Conservation (phyloP, 495 filamentous ascomycete genomes). For the Penicillium taxi region DNA sequence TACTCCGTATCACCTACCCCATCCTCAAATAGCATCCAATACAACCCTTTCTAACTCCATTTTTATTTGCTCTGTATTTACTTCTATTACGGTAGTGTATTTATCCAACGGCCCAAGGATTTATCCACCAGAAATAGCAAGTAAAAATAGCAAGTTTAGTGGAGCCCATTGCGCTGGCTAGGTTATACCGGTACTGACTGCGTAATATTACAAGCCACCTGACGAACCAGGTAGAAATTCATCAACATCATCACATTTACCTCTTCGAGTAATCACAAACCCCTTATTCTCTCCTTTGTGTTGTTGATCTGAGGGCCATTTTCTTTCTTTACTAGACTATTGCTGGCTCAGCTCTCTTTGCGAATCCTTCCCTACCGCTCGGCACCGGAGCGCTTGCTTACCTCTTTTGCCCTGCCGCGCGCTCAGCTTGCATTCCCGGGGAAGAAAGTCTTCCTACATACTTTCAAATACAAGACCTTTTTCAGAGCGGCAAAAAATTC, state of each 20-base stretch:
- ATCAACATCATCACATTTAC: constrained; percentile 13
- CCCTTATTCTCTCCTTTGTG: constrained; percentile 9
- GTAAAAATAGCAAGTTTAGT: constrained; percentile 22
- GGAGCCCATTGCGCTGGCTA: constrained; percentile 8
- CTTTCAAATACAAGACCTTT: too few relatives aligned
- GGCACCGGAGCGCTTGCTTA: constrained; percentile 16
- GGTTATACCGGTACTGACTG: constrained; percentile 11
- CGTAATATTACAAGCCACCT: constrained; percentile 25
- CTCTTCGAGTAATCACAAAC: neutral
- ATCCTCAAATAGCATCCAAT: too few relatives aligned
- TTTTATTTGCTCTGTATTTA: too few relatives aligned
- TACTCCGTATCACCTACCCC: too few relatives aligned
- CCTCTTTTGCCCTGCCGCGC: constrained; percentile 9
- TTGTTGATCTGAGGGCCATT: neutral
- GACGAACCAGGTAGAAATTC: constrained; percentile 17
- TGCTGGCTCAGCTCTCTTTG: constrained; percentile 13
- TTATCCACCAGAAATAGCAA: constrained; percentile 4
- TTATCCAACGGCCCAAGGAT: too few relatives aligned
- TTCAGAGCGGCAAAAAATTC: too few relatives aligned
- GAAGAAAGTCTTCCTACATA: too few relatives aligned
- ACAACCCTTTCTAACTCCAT: too few relatives aligned
- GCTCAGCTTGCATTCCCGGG: constrained; percentile 5
- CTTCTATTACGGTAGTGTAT: too few relatives aligned
- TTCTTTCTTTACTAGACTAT: constrained; percentile 4
- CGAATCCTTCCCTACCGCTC: constrained; percentile 3